Conservation (phyloP, 306 rosid genomes). For the Vigna mungo region DNA sequence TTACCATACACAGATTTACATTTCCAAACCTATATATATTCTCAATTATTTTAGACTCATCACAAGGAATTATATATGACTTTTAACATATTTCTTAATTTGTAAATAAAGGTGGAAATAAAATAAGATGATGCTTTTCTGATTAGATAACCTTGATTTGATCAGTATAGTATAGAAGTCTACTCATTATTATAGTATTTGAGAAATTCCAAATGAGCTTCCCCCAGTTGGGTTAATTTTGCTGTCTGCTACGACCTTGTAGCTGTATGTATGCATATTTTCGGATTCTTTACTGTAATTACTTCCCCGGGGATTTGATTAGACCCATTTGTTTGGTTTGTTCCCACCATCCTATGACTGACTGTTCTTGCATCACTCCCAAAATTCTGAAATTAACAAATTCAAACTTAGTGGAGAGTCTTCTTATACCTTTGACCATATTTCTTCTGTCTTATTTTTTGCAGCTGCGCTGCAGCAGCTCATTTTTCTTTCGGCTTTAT, state of each 20-base stretch:
- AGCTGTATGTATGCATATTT: constrained; percentile 13
- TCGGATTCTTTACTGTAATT: constrained; percentile 10
- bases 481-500: constrained; percentile 7
- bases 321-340: constrained; percentile 34
- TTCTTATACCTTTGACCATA: constrained; percentile 36
- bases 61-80: too few relatives aligned
- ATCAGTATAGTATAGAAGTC: constrained; percentile 1
- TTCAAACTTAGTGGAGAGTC: constrained; percentile 39
- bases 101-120: too few relatives aligned
- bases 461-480: constrained; percentile 8
- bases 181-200: constrained; percentile 47
- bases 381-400: constrained; percentile 18
- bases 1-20: background rate
- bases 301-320: constrained; percentile 33
- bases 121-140: constrained; percentile 44
- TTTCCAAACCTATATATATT: background rate
- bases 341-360: constrained; percentile 26
- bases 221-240: constrained; percentile 13
- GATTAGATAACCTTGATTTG: constrained; percentile 59
- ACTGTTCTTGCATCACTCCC: constrained; percentile 4
- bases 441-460: background rate
- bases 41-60: background rate
- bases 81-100: too few relatives aligned
- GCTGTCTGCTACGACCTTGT: constrained; percentile 26
- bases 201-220: constrained; percentile 30